Percentiles rank a stretch among this genome's conserved stretches.
Evolutionary conservation across 768 basidiomycete species (phyloP).

Genomic region (Russula sp.): DNA sequence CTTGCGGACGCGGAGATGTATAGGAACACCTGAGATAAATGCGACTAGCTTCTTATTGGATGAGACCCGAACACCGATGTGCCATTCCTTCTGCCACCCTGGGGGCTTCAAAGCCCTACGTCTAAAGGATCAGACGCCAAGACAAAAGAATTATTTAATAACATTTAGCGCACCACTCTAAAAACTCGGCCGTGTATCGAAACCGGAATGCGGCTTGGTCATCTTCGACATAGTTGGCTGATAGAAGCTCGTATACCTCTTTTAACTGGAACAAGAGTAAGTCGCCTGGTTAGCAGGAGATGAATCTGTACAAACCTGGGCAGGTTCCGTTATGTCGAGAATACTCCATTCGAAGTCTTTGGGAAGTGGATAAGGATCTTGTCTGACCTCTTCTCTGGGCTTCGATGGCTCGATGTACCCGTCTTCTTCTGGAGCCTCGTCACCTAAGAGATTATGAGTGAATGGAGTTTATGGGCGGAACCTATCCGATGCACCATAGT

Average conservation of each 20-base stretch:
- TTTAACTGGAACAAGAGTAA: constrained; percentile 50
- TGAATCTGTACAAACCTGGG: constrained; percentile 46
- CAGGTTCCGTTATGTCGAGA: constrained; percentile 70
- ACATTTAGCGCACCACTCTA: constrained; percentile 60
- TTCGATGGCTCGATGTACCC: constrained; percentile 86
- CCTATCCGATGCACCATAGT: constrained; percentile 46
- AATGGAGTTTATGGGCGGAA: background rate
- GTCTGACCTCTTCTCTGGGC: constrained; percentile 70
- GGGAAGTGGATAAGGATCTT: constrained; percentile 83
- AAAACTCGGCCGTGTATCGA: constrained; percentile 90
- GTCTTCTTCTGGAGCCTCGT: constrained; percentile 61
- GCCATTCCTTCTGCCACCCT: constrained; percentile 92
- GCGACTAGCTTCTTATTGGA: constrained; percentile 92
- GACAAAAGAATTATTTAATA: too few relatives aligned
- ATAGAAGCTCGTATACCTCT: constrained; percentile 89
- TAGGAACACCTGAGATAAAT: constrained; percentile 91
- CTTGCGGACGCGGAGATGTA: constrained; percentile 75
- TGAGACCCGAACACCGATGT: constrained; percentile 87
- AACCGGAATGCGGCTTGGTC: constrained; percentile 95
- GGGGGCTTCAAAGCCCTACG: constrained; percentile 92
- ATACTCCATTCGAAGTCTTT: constrained; percentile 90
- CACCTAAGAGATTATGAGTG: constrained; percentile 38
- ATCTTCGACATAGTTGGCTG: constrained; percentile 94
- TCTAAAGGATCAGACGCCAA: background rate
- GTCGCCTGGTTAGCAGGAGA: background rate